phyloP scores from a whole-genome alignment of 805 yeast genomes.

The Candida broadrunensis region DNA sequence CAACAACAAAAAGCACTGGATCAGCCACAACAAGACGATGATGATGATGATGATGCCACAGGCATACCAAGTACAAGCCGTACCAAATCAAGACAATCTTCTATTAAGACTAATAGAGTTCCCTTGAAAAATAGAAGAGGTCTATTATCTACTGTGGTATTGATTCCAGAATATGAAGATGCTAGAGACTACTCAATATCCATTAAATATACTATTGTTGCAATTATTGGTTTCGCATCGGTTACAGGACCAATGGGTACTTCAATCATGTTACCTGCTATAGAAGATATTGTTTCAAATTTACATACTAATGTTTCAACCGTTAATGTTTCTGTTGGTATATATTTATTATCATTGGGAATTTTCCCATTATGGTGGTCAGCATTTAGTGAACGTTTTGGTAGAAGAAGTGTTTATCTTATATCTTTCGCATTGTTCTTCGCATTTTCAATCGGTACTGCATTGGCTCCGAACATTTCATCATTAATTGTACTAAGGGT shows the following conservation, averaged over 20 bases:
- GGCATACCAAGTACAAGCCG: constrained; percentile 1
- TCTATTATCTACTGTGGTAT: constrained; percentile 44
- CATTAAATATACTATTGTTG: constrained; percentile 54
- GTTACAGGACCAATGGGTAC: constrained; percentile 89
- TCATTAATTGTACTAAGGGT: constrained; percentile 68
- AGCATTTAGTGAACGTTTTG: constrained; percentile 68
- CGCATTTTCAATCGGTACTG: constrained; percentile 70
- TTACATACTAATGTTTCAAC: constrained; percentile 55
- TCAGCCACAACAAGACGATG: background rate
- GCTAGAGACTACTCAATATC: constrained; percentile 58
- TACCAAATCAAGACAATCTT: constrained; percentile 3
- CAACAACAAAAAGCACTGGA: too few relatives aligned
- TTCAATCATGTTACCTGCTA: constrained; percentile 77
- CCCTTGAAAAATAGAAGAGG: constrained; percentile 53
- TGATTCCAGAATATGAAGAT: constrained; percentile 71
- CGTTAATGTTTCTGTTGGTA: constrained; percentile 78
- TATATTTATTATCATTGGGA: constrained; percentile 71
- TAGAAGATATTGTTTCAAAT: constrained; percentile 52
- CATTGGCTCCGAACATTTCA: constrained; percentile 58
- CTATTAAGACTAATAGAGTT: constrained; percentile 11
- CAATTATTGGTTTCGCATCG: constrained; percentile 69
- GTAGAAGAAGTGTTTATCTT: constrained; percentile 72
- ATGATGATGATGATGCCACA: background rate
- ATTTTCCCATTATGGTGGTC: constrained; percentile 91
- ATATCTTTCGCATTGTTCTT: constrained; percentile 61